These are phyloP conservation scores for Phytophthora quininea DNA, from an alignment of 352 stramenopile species.

Conservation along the genomic window DNA sequence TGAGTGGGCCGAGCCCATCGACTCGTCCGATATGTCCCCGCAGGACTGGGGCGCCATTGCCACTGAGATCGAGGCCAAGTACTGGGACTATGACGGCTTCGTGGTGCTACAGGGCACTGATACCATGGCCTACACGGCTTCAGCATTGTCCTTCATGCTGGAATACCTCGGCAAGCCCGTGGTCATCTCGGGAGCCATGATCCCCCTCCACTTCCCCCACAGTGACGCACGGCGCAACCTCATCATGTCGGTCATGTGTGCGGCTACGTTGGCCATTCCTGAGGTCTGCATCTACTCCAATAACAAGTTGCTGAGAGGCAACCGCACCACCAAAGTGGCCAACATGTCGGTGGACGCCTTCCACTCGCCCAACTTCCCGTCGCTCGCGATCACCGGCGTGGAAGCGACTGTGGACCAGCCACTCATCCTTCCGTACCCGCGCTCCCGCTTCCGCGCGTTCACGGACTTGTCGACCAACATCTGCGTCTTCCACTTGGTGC, in stretches of 20 bases:
- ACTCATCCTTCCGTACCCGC: slow-evolving; percentile 89
- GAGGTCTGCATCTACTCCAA: slow-evolving; percentile 96
- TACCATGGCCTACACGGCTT: slow-evolving; percentile 98
- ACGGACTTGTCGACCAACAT: slow-evolving; percentile 93
- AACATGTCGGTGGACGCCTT: slow-evolving; percentile 95
- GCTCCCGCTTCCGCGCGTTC: slow-evolving; percentile 89
- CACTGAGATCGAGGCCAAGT: slow-evolving; percentile 93
- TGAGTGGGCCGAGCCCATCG: slow-evolving; percentile 86
- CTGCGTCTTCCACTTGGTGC: slow-evolving; percentile 92
- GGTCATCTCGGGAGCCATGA: slow-evolving; percentile 96
- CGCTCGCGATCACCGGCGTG: slow-evolving; percentile 93
- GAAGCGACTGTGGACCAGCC: slow-evolving; percentile 92
- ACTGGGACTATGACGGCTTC: slow-evolving; percentile 97
- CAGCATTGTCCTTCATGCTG: slow-evolving; percentile 97
- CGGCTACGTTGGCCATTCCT: slow-evolving; percentile 75
- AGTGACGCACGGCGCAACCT: slow-evolving; percentile 97
- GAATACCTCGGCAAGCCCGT: slow-evolving; percentile 97
- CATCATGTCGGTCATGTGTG: slow-evolving; percentile 94
- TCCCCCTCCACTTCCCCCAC: slow-evolving; percentile 95
- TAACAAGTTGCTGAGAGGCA: slow-evolving; percentile 94
- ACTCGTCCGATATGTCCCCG: slow-evolving; percentile 90
- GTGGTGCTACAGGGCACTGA: slow-evolving; percentile 98
- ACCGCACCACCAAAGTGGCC: slow-evolving; percentile 96
- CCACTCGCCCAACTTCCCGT: slow-evolving; percentile 96
- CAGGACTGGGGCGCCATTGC: slow-evolving; percentile 93